phyloP scores from a whole-genome alignment of 192 early-diverging fungal genomes.

The Backusella westeae region DNA sequence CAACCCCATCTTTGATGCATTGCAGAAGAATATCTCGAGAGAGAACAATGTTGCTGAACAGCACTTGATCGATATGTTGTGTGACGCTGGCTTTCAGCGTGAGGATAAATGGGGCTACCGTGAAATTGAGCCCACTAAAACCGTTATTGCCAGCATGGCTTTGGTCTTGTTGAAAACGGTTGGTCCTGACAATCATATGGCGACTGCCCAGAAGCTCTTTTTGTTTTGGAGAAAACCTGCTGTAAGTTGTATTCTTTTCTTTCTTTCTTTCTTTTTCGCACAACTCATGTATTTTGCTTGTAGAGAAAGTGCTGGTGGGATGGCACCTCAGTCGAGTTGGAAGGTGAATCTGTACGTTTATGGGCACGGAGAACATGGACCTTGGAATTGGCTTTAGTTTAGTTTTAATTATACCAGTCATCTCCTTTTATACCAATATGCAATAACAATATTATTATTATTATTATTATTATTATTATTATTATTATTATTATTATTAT shows the following conservation, averaged over 20 bases:
- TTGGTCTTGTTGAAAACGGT: conserved; percentile 69
- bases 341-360: conserved; percentile 52
- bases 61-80: conserved; percentile 84
- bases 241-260: conserved; percentile 33
- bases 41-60: conserved; percentile 64
- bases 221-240: conserved; percentile 84
- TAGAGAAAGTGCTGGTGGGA: conserved; percentile 87
- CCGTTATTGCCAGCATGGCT: conserved; percentile 67
- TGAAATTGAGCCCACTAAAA: conserved; percentile 63
- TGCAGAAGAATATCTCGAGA: conserved; percentile 71
- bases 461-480: not conserved
- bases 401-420: conserved; percentile 14
- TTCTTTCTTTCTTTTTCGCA: not conserved
- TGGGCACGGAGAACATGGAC: conserved; percentile 84
- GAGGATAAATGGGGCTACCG: conserved; percentile 76
- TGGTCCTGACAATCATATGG: conserved; percentile 62
- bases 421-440: conserved; percentile 5
- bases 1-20: conserved; percentile 71
- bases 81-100: conserved; percentile 70
- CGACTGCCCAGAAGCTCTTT: conserved; percentile 78
- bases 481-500: not conserved
- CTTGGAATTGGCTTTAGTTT: conserved; percentile 69
- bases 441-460: not conserved
- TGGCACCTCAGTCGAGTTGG: conserved; percentile 63
- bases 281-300: not conserved